phyloP scores from a whole-genome alignment of 371 early-diverging fungal species.

The Fennellomyces sp. region DNA sequence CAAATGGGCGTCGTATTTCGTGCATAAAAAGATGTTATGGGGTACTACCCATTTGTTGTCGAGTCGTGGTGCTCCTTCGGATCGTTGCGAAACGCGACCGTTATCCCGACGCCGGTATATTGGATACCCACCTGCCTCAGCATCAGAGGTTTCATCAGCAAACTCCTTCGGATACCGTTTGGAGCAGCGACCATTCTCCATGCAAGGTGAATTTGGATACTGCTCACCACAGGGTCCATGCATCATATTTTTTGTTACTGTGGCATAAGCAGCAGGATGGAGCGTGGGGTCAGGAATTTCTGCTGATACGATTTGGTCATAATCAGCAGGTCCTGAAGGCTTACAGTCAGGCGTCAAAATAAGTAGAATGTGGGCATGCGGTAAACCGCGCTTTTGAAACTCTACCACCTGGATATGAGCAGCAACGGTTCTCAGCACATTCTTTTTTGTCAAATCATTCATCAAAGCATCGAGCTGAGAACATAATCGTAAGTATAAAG shows the following conservation, averaged over 20 bases:
- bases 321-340: constrained; percentile 18
- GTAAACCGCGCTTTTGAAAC: constrained; percentile 36
- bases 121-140: not conserved
- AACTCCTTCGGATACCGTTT: not conserved
- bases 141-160: not conserved
- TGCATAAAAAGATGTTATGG: not conserved
- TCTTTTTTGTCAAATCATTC: not conserved
- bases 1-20: not conserved
- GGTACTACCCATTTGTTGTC: not conserved
- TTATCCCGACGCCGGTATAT: not conserved
- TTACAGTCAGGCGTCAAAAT: constrained; percentile 22
- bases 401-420: not conserved
- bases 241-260: constrained; percentile 29
- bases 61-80: not conserved
- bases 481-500: too few species aligned
- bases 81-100: not conserved
- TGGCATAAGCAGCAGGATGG: constrained; percentile 28
- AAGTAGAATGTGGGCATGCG: constrained; percentile 31
- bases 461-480: too few species aligned
- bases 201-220: constrained; percentile 1
- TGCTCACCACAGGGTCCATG: constrained; percentile 33
- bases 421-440: not conserved
- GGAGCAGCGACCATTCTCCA: too few species aligned
- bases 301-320: constrained; percentile 28
- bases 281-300: constrained; percentile 38